A percentile compares a stretch with the other conserved stretches of the same genome.
phyloP scores from a whole-genome alignment of 2,329 filamentous ascomycete genomes.

The Mycosphaerella arachidis region DNA sequence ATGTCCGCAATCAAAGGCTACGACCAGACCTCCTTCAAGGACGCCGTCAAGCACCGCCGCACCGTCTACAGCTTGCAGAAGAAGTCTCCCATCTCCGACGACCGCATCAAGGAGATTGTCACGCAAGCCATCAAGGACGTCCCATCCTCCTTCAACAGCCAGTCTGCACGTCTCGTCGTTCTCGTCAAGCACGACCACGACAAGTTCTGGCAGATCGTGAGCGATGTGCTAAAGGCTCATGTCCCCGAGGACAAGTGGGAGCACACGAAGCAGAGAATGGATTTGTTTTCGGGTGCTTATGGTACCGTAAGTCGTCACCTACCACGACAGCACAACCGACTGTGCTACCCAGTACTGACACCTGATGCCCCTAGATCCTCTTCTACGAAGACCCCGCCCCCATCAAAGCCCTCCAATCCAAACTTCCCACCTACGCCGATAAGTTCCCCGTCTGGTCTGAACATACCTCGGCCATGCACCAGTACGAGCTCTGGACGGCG shows the following conservation, averaged over 20 bases:
- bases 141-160: constrained; percentile 84
- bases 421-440: constrained; percentile 70
- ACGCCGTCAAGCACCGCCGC: constrained; percentile 64
- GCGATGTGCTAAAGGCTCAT: constrained; percentile 61
- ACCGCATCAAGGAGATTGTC: constrained; percentile 62
- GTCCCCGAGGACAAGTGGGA: constrained; percentile 63
- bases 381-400: constrained; percentile 77
- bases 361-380: constrained; percentile 52
- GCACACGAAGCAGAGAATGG: constrained; percentile 46
- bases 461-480: constrained; percentile 77
- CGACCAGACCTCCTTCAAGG: constrained; percentile 49
- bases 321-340: too few species aligned
- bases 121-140: constrained; percentile 59
- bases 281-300: constrained; percentile 64
- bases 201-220: constrained; percentile 75
- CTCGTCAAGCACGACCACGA: constrained; percentile 79
- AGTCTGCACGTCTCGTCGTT: constrained; percentile 73
- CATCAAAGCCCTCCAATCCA: constrained; percentile 62
- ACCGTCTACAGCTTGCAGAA: constrained; percentile 49
- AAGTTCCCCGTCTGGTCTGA: constrained; percentile 72
- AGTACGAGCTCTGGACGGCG: constrained; percentile 74
- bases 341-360: background rate
- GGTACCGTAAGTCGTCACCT: constrained; percentile 59
- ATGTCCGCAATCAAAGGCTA: constrained; percentile 35
- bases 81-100: constrained; percentile 64